Evolutionary conservation across 352 stramenopile species (phyloP).

Genomic region (Blastocystis sp.): DNA sequence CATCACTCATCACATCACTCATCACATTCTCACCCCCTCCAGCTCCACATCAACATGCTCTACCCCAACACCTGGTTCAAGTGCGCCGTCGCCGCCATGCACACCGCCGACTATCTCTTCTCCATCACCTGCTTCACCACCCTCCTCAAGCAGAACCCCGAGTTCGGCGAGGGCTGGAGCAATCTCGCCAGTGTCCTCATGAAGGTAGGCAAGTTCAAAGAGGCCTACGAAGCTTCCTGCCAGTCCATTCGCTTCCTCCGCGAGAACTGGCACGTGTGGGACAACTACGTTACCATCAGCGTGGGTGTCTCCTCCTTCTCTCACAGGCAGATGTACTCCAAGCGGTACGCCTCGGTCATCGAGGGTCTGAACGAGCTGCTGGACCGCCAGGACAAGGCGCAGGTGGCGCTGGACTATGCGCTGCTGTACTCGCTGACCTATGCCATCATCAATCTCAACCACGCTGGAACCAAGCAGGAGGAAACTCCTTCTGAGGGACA

Average conservation of each 20-base stretch:
- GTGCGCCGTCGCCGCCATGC: slow-evolving; percentile 59
- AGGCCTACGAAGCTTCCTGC: slow-evolving; percentile 66
- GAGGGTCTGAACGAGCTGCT: slow-evolving; percentile 47
- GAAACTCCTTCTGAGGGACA: background rate
- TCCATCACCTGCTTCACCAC: slow-evolving; percentile 66
- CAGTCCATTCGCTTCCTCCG: slow-evolving; percentile 67
- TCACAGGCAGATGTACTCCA: slow-evolving; percentile 43
- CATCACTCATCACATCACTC: too few species aligned
- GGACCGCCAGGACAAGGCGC: slow-evolving; percentile 33
- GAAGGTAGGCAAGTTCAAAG: slow-evolving; percentile 54
- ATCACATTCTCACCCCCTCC: background rate
- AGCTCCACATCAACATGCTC: slow-evolving; percentile 59
- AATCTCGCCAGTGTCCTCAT: slow-evolving; percentile 68
- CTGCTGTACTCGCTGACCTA: slow-evolving; percentile 24
- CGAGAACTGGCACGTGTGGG: slow-evolving; percentile 70
- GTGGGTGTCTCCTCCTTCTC: background rate
- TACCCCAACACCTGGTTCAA: slow-evolving; percentile 70
- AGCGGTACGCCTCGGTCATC: slow-evolving; percentile 48
- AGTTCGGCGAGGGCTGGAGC: slow-evolving; percentile 68
- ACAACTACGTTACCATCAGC: slow-evolving; percentile 70
- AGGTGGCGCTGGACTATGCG: slow-evolving; percentile 45
- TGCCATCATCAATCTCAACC: slow-evolving; percentile 12
- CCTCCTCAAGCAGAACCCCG: slow-evolving; percentile 51
- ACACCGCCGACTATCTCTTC: slow-evolving; percentile 40
- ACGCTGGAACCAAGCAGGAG: background rate